These are phyloP conservation scores for Miamiensis avidus DNA, from an alignment of 169 alveolate species.

Conservation along the genomic window DNA sequence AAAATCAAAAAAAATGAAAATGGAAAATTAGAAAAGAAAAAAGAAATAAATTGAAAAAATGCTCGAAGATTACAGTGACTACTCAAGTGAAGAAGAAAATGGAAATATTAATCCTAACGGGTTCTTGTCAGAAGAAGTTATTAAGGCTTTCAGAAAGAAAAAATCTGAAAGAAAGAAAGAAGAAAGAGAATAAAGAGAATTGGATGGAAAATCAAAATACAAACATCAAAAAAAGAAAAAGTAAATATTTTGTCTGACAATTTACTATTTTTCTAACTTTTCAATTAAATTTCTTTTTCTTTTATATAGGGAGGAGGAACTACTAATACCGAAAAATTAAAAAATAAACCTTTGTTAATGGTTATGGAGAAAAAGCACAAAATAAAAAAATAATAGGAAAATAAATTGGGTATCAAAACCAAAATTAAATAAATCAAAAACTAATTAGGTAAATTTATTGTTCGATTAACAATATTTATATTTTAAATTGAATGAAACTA, in stretches of 20 bases:
- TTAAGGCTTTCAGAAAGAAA: slow-evolving; percentile 39
- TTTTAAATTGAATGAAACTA: too few relatives aligned
- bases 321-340: slow-evolving; percentile 55
- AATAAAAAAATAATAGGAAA: slow-evolving; percentile 14
- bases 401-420: not conserved
- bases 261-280: not conserved
- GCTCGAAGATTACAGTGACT: slow-evolving; percentile 30
- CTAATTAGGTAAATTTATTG: slow-evolving; percentile 13
- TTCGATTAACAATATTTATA: not conserved
- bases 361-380: slow-evolving; percentile 53
- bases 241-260: not conserved
- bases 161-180: slow-evolving; percentile 41
- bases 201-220: slow-evolving; percentile 37
- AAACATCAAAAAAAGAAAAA: slow-evolving; percentile 30
- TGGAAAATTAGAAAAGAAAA: slow-evolving; percentile 24
- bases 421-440: slow-evolving; percentile 40
- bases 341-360: slow-evolving; percentile 62
- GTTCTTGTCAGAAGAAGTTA: slow-evolving; percentile 35
- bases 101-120: slow-evolving; percentile 57
- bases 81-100: slow-evolving; percentile 25
- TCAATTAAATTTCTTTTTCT: too few relatives aligned
- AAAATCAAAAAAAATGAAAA: slow-evolving; percentile 23
- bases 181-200: slow-evolving; percentile 25
- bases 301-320: slow-evolving; percentile 33
- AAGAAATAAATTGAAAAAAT: not conserved